Conservation (phyloP, 164 flowering plant species). For the Stephania cephalantha region DNA sequence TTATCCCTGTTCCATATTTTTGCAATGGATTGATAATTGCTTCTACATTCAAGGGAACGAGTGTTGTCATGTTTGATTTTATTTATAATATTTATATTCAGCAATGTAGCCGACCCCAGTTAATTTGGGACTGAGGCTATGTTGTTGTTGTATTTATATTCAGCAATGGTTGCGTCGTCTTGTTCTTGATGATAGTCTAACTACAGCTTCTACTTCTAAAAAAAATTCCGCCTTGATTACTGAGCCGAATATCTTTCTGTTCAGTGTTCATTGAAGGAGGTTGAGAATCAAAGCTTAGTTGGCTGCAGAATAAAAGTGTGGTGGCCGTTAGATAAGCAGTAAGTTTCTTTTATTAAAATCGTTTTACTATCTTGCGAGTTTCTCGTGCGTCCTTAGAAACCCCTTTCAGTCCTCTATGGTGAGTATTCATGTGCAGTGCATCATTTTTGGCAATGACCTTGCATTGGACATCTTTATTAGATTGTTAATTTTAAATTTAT, state of each 20-base stretch:
- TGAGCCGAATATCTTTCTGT: neutral
- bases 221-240: neutral
- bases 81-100: neutral
- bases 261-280: conserved; percentile 59
- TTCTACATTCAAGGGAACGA: neutral
- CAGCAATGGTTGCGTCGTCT: neutral
- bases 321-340: conserved; percentile 98
- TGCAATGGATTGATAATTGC: neutral
- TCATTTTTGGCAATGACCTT: neutral
- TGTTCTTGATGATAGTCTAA: neutral
- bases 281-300: conserved; percentile 41
- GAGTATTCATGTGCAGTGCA: neutral
- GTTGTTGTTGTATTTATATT: no score
- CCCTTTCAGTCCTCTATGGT: neutral
- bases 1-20: conserved; percentile 11
- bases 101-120: no score
- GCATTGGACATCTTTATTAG: neutral
- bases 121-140: no score
- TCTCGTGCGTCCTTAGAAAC: neutral
- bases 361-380: neutral
- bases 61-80: neutral
- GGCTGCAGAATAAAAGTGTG: conserved; percentile 83
- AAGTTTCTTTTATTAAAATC: conserved; percentile 26
- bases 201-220: neutral
- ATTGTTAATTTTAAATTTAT: no score